Evolutionary conservation across 2,329 filamentous ascomycete genomes (phyloP), one percentile per base, ranked within the genome.

Genomic region (Ceratocystis alfenasii): DNA sequence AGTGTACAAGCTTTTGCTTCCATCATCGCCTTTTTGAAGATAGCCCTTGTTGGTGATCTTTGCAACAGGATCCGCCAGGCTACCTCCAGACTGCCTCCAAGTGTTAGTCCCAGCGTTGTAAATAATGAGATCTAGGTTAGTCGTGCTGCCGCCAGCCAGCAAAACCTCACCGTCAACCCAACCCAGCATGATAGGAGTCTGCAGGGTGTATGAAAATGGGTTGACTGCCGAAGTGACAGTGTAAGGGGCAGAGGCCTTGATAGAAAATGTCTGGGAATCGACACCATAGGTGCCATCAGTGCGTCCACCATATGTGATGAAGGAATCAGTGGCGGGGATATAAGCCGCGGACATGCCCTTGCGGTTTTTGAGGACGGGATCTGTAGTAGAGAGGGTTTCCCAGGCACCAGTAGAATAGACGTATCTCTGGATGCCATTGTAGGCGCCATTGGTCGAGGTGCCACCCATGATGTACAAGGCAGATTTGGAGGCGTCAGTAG

Each of bases 401-500:
- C 83, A 85, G 66, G 79, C 75, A 15, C 76, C 76, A 10, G 80
- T 81, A 28, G 80, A 73, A 67, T 82, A 85, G 0, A 78, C 81
- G 70, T 77, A 85, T 71, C 81, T 83, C 75, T 96, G 92, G 64
- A 97, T 74, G 10, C 93, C 93, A 8, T 83, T 77, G 72, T 94
- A 95, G 62, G 78, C 76, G 0, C 76, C 73, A 67, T 73, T 74
- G 30, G 74, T 50, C 8, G 80, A 78, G 53, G 79, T 82, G 62
- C 93, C 93, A 70, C 93, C 93, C 46, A 97, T 84, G 60, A 96
- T 81, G 73, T 87, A 96, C 36, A 96, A 80, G 30, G 82, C 87
- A 3, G 87, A 80, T 63, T 82, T 76, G 50, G 79, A 77, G 20
- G 80, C 73, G 69, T 88, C 80, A 22, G 80, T 80, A 25, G 86